These are phyloP conservation scores for Populus davidiana DNA, from an alignment of 345 rosid genomes.

Conservation along the genomic window DNA sequence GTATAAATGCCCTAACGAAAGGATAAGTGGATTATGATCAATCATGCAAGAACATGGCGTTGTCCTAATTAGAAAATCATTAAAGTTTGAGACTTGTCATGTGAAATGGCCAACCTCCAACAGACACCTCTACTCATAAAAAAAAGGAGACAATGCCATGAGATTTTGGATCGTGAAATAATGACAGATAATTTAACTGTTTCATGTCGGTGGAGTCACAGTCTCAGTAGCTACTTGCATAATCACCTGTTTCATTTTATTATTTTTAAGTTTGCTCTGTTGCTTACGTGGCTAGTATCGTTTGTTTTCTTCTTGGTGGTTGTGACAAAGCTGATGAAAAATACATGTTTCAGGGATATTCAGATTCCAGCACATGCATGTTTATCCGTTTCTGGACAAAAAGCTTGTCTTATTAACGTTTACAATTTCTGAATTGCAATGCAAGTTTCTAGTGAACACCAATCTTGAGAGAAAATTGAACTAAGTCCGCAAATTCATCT, in stretches of 20 bases:
- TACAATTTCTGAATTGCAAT: neutral
- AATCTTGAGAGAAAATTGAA: neutral
- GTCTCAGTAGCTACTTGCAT: neutral
- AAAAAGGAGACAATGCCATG: neutral
- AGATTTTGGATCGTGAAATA: neutral
- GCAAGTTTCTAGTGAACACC: neutral
- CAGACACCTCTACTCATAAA: neutral
- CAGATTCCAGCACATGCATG: neutral
- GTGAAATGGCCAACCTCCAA: constrained; percentile 10
- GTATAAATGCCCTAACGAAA: neutral
- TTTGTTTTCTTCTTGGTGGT: neutral
- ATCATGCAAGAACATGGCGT: constrained; percentile 28
- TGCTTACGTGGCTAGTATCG: neutral
- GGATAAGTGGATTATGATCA: neutral
- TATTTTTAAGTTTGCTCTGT: neutral
- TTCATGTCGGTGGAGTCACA: neutral
- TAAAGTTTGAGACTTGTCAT: constrained; percentile 21
- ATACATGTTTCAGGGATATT: neutral
- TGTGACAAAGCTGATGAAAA: neutral
- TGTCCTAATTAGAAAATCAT: constrained; percentile 20
- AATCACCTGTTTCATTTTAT: neutral
- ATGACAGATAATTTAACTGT: neutral
- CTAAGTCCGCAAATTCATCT: neutral
- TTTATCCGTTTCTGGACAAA: neutral
- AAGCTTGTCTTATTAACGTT: neutral